Percentiles rank a stretch among this genome's conserved stretches.
These are phyloP conservation scores for Scenedesmus sp. DNA, from an alignment of 163 green algal species.

Conservation along the genomic window DNA sequence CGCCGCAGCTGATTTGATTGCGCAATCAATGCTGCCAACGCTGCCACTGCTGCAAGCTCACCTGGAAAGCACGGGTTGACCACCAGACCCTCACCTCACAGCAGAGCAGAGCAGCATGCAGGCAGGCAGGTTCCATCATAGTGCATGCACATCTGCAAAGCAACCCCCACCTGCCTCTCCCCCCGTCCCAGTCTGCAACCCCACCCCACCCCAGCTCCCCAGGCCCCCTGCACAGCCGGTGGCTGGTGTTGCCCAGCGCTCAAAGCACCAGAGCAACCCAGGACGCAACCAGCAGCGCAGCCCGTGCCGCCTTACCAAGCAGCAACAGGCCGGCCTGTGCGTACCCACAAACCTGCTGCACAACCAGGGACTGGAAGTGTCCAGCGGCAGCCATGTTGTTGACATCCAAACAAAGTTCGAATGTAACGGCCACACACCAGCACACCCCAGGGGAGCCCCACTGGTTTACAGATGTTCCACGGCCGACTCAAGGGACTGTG, in stretches of 20 bases:
- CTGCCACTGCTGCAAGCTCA: not conserved
- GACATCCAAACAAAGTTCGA: not conserved
- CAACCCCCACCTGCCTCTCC: not conserved
- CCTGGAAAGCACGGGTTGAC: not conserved
- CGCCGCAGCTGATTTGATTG: not conserved
- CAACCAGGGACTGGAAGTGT: constrained; percentile 43
- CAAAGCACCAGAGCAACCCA: constrained; percentile 16
- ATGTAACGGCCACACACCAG: not conserved
- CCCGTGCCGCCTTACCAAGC: constrained; percentile 9
- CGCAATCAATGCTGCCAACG: not conserved
- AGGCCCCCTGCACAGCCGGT: not conserved
- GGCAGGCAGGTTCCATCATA: not conserved
- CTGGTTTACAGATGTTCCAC: constrained; percentile 30
- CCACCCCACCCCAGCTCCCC: not conserved
- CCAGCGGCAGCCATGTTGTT: constrained; percentile 26
- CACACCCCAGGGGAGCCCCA: constrained; percentile 36
- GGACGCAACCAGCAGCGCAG: constrained; percentile 25
- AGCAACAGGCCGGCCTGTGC: constrained; percentile 1
- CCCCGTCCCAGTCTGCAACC: not conserved
- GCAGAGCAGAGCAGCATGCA: not conserved
- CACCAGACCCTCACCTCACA: not conserved
- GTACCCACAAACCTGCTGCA: constrained; percentile 35
- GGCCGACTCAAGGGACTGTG: not conserved
- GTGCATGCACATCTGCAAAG: not conserved
- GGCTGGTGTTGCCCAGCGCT: constrained; percentile 17